Percentiles rank a stretch among this genome's conserved stretches.
Conservation (phyloP, 2,329 filamentous ascomycete genomes). For the Decorospora gaudefroyi region DNA sequence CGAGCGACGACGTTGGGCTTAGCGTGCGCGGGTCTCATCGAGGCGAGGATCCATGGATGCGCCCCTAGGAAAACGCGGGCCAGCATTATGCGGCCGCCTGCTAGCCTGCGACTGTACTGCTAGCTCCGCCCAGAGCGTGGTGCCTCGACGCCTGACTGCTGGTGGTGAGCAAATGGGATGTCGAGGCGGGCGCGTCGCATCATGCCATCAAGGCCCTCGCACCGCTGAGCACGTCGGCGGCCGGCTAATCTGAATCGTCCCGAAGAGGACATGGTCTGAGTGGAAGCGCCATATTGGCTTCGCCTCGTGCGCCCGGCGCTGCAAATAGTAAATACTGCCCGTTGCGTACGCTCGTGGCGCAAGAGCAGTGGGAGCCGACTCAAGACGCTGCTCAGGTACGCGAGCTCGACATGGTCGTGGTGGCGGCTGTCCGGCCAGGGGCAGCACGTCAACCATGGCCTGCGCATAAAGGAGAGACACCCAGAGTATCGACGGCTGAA, state of each 20-base stretch:
- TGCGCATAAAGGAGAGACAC: conserved; percentile 44
- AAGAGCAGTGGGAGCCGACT: conserved; percentile 18
- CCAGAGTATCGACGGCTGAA: conserved; percentile 37
- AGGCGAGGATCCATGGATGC: no score
- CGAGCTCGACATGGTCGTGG: no score
- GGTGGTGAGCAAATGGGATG: conserved; percentile 41
- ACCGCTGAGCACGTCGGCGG: conserved; percentile 28
- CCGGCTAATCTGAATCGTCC: conserved; percentile 42
- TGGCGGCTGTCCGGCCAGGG: conserved; percentile 32
- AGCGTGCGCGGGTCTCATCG: conserved; percentile 40
- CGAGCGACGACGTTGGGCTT: conserved; percentile 39
- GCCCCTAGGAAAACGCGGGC: conserved; percentile 34
- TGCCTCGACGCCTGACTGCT: conserved; percentile 31
- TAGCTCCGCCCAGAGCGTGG: conserved; percentile 22
- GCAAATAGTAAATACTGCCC: conserved; percentile 25
- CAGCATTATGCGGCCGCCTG: conserved; percentile 38
- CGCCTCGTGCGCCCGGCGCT: conserved; percentile 31
- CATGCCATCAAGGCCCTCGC: conserved; percentile 30
- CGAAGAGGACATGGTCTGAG: conserved; percentile 32
- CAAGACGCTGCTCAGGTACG: conserved; percentile 40
- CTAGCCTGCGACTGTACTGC: no score
- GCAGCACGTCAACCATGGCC: conserved; percentile 34
- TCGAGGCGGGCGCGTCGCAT: conserved; percentile 33
- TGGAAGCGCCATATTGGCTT: conserved; percentile 37
- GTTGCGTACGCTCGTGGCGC: conserved; percentile 41